phyloP scores from a whole-genome alignment of 441 rosid species.

The Adansonia grandidieri region DNA sequence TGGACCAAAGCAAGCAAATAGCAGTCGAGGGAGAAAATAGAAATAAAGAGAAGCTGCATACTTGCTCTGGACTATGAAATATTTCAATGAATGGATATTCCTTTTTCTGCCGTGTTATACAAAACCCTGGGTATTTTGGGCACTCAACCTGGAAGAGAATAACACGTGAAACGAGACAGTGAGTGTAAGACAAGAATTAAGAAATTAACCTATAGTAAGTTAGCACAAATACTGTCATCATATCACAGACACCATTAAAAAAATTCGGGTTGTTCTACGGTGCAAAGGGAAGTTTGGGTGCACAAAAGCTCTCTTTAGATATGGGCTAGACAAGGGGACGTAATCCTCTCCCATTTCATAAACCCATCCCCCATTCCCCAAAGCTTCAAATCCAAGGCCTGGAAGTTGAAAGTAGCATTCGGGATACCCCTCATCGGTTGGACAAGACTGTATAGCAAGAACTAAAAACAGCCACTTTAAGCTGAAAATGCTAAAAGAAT shows the following conservation, averaged over 20 bases:
- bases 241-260: not conserved
- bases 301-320: not conserved
- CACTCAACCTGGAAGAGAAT: conserved; percentile 72
- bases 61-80: conserved; percentile 87
- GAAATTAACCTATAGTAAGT: conserved; percentile 4
- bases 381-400: not conserved
- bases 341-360: not conserved
- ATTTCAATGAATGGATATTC: conserved; percentile 96
- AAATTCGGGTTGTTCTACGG: not conserved
- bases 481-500: conserved; percentile 4
- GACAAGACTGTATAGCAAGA: not conserved
- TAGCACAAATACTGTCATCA: not conserved
- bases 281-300: not conserved
- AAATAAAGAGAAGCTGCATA: conserved; percentile 33
- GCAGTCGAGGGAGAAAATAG: not conserved
- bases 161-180: conserved; percentile 26
- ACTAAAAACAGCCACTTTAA: not conserved
- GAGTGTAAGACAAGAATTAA: not conserved
- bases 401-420: not conserved
- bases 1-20: conserved; percentile 17
- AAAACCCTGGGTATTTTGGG: conserved; percentile 96
- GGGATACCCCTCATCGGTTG: not conserved
- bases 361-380: not conserved
- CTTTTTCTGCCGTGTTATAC: conserved; percentile 76
- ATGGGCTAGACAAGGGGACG: not conserved